Percentiles rank a stretch among this genome's conserved stretches.
Conservation (phyloP, 2,329 filamentous ascomycete genomes). For the Botrytis byssoidea region DNA sequence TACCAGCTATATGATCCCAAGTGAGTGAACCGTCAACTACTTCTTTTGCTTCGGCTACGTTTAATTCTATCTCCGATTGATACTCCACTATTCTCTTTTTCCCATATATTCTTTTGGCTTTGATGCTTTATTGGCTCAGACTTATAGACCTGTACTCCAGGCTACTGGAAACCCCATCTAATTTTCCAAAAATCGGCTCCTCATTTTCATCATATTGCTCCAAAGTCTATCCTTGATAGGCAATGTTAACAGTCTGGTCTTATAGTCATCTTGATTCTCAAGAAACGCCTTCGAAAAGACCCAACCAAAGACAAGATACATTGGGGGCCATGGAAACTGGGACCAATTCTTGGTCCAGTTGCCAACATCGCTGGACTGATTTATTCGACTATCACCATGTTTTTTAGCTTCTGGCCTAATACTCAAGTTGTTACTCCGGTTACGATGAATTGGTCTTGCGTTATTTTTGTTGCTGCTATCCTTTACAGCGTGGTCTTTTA, state of each 20-base stretch:
- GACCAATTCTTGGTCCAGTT: conserved; percentile 21
- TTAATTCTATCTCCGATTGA: background rate
- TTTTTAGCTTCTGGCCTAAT: conserved; percentile 23
- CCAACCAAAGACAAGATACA: conserved; percentile 19
- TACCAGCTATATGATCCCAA: conserved; percentile 45
- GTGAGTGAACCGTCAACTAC: background rate
- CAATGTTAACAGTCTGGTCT: background rate
- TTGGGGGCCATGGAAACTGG: conserved; percentile 24
- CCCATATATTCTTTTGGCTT: background rate
- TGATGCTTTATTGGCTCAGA: background rate
- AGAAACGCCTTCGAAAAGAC: conserved; percentile 40
- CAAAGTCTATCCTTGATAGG: background rate
- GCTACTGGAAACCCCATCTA: background rate
- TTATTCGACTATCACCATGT: conserved; percentile 19
- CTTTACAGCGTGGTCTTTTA: conserved; percentile 19
- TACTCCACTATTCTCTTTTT: background rate
- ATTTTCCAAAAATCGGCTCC: background rate
- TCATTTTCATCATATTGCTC: background rate
- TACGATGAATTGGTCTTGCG: conserved; percentile 22
- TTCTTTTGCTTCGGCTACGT: background rate
- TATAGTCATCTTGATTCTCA: conserved; percentile 41
- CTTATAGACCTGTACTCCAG: background rate
- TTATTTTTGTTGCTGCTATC: conserved; percentile 19
- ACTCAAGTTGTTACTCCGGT: conserved; percentile 11
- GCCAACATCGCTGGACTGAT: conserved; percentile 15